Evolutionary conservation across 371 early-diverging fungal species (phyloP).

Genomic region (Phascolomyces articulosus): DNA sequence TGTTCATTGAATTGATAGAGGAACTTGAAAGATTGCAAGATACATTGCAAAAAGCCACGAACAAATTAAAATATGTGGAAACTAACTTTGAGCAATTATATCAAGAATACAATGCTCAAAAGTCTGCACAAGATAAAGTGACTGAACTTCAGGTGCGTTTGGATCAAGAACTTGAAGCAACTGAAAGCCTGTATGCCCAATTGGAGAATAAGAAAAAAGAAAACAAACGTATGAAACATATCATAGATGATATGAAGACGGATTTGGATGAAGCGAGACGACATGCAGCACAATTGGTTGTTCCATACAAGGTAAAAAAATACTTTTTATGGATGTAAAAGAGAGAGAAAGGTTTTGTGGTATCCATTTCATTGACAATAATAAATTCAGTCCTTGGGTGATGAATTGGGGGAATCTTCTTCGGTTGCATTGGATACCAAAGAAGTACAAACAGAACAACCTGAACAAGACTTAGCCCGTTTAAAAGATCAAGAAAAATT

Average conservation of each 20-base stretch:
- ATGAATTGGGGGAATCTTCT: conserved; percentile 5
- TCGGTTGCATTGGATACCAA: background rate
- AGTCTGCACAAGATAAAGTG: conserved; percentile 12
- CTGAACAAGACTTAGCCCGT: background rate
- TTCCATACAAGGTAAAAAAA: conserved; percentile 1
- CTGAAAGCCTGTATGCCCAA: background rate
- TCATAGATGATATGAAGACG: conserved; percentile 31
- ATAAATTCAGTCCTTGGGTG: background rate
- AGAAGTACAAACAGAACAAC: background rate
- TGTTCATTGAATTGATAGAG: background rate
- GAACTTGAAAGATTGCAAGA: background rate
- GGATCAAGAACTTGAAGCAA: conserved; percentile 6
- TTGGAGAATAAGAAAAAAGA: conserved; percentile 1
- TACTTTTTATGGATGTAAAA: background rate
- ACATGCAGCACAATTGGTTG: background rate
- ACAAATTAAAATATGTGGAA: background rate
- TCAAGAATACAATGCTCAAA: conserved; percentile 15
- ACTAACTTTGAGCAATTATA: background rate
- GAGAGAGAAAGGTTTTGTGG: background rate
- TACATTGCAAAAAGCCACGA: background rate
- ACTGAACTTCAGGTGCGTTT: background rate
- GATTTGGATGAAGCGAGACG: conserved; percentile 34
- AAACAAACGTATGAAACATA: conserved; percentile 19
- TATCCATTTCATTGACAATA: background rate
- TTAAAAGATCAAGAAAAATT: background rate